Base-by-base conservation (phyloP, 257 asterid genomes). In the Solanum habrochaites region DNA sequence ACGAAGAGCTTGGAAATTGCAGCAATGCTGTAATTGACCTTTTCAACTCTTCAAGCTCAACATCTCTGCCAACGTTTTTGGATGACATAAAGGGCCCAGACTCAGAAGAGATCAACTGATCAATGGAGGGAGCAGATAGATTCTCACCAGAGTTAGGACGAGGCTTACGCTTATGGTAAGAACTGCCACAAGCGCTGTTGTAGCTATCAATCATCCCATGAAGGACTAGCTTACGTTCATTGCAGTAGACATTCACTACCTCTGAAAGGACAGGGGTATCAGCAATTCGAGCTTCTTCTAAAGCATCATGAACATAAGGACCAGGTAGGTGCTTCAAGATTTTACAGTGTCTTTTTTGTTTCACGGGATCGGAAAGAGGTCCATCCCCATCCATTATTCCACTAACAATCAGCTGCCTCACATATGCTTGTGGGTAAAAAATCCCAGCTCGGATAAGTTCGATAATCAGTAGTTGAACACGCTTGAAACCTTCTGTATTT, bases 321-420 rank as follows among this genome's bases (percentile, higher is more conserved):
- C 94, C 91, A 58, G 98, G 98, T 90, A 97, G 91, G 91, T 96
- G 97, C 91, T 96, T 97, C 93, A 97, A 92, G 89, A 96, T 95
- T 88, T 93, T 96, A 91, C 94, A 87, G 90, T 97, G 99, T 86
- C 98, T 94, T 90, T 90, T 95, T 75, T 90, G 91, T 89, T 91
- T 96, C 87, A 90, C 96, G 83, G 89, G 88, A 91, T 94, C 96
- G 84, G 86, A 88, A 58, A 81, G 73, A 85, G 93, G 87, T 83
- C 95, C 97, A 90, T 89, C 91, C 89, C 94, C 92, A 89, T 97
- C 99, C 93, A 94, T 91, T 78, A 93, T 90, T 82, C 99, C 99
- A 91, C 99, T 94, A 60, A 94, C 96, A 91, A 96, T 94, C 87
- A 97, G 92, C 92, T 96, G 99, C 90, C 99, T 93, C 91, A 93